These are phyloP conservation scores for Podospora appendiculata DNA, from an alignment of 495 filamentous ascomycete species.

Conservation along the genomic window DNA sequence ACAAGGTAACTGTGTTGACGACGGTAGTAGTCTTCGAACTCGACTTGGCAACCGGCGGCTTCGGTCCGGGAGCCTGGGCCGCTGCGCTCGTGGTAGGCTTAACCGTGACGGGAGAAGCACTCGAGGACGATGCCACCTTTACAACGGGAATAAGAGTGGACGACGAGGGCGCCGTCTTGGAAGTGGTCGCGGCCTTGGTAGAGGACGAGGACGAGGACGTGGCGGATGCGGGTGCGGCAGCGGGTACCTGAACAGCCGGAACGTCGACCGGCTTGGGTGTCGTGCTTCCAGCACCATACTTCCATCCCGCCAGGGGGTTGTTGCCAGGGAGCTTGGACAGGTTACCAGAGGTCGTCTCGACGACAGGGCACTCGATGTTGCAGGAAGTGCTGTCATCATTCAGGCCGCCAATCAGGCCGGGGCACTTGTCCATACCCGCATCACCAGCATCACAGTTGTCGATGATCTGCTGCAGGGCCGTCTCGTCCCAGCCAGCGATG, in stretches of 20 bases:
- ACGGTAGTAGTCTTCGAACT: neutral
- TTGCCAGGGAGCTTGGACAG: constrained; percentile 49
- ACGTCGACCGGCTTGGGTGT: too few species aligned
- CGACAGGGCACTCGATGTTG: constrained; percentile 36
- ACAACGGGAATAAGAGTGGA: too few species aligned
- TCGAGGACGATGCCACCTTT: too few species aligned
- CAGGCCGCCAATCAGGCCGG: constrained; percentile 33
- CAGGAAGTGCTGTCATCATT: constrained; percentile 36
- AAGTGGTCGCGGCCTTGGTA: too few species aligned
- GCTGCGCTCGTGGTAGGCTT: too few species aligned
- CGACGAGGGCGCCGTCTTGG: too few species aligned
- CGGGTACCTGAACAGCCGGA: too few species aligned
- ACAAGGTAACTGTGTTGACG: constrained; percentile 23
- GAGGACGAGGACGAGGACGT: too few species aligned
- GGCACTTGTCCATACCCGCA: constrained; percentile 48
- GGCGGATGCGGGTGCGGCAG: too few species aligned
- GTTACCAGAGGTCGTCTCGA: constrained; percentile 21
- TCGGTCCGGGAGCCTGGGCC: too few species aligned
- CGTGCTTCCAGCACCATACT: constrained; percentile 13
- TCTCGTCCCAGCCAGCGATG: constrained; percentile 62
- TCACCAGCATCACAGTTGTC: constrained; percentile 50
- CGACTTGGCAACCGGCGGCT: neutral
- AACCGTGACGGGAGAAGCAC: too few species aligned
- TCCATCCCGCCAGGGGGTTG: constrained; percentile 41
- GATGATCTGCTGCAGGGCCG: constrained; percentile 52